Percentiles rank a stretch among this genome's conserved stretches.
Conservation (phyloP, 2,329 filamentous ascomycete genomes). For the Epichloe gansuensis region DNA sequence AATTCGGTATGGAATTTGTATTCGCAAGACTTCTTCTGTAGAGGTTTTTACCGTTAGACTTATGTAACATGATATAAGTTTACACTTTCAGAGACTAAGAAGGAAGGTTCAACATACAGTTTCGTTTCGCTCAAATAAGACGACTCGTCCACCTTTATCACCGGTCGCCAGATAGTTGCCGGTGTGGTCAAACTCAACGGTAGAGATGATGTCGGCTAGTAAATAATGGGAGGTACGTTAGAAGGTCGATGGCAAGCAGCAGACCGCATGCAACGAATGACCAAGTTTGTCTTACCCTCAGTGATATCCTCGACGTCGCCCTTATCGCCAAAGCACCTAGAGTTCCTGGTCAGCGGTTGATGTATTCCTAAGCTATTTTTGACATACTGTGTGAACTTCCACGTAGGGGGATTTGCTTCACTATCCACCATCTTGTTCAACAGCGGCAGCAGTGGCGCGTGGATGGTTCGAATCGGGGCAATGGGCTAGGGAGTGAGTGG, state of each 20-base stretch:
- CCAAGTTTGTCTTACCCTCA: constrained; percentile 51
- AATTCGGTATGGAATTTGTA: constrained; percentile 99
- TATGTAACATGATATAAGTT: constrained; percentile 6
- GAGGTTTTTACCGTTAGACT: background rate
- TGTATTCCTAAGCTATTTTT: constrained; percentile 1
- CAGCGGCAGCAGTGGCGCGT: constrained; percentile 17
- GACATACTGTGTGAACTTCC: constrained; percentile 98
- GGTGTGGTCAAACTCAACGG: constrained; percentile 81
- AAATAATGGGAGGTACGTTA: constrained; percentile 11
- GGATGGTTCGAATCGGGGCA: constrained; percentile 7
- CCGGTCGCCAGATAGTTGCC: constrained; percentile 84
- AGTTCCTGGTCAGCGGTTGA: constrained; percentile 14
- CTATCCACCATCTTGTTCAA: constrained; percentile 80
- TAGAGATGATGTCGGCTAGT: constrained; percentile 79
- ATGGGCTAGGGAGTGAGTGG: background rate
- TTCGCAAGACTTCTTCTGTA: constrained; percentile 99
- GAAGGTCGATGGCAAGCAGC: constrained; percentile 7
- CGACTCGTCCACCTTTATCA: constrained; percentile 76
- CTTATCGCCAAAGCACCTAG: constrained; percentile 97
- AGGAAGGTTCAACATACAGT: constrained; percentile 47
- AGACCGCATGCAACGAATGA: constrained; percentile 1
- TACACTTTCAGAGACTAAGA: background rate
- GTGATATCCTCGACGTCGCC: constrained; percentile 98
- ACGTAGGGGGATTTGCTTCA: constrained; percentile 87
- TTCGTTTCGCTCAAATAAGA: constrained; percentile 86